Conservation (phyloP, 257 asterid genomes). For the Linderniella brevidens region DNA sequence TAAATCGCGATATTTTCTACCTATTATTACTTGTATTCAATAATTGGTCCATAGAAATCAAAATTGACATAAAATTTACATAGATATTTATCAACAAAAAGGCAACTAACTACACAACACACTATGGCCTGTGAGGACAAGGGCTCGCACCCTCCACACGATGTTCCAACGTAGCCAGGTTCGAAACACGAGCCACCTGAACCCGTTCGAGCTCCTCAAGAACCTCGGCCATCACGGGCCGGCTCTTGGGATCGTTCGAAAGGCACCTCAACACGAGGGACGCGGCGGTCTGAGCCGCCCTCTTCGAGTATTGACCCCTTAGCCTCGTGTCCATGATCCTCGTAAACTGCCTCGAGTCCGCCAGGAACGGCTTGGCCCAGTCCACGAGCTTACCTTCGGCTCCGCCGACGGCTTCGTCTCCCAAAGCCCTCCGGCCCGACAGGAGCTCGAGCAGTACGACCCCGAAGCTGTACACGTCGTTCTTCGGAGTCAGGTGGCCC, state of each 20-base stretch:
- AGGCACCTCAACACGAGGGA: conserved; percentile 38
- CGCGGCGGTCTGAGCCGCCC: conserved; percentile 38
- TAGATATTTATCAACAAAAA: too few relatives aligned
- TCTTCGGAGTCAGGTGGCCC: conserved; percentile 34
- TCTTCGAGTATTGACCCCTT: conserved; percentile 48
- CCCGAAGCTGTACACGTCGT: conserved; percentile 26
- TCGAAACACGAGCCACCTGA: too few relatives aligned
- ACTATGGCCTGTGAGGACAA: too few relatives aligned
- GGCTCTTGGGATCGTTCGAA: conserved; percentile 19
- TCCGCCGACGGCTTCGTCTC: conserved; percentile 41
- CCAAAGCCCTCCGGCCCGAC: conserved; percentile 22
- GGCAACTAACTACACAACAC: too few relatives aligned
- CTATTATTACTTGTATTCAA: too few relatives aligned
- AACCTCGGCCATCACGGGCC: conserved; percentile 12
- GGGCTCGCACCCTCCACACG: too few relatives aligned
- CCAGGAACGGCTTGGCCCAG: conserved; percentile 53
- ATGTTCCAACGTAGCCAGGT: too few relatives aligned
- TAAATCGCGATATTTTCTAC: too few relatives aligned
- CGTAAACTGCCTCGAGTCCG: conserved; percentile 26
- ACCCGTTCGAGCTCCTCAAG: neutral
- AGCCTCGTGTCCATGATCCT: conserved; percentile 64
- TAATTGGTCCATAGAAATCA: too few relatives aligned
- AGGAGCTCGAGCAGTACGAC: conserved; percentile 18
- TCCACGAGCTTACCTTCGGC: conserved; percentile 42
- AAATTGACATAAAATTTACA: too few relatives aligned